Percentiles rank a stretch among this genome's conserved stretches.
Evolutionary conservation across 164 flowering plant genomes (phyloP).

Genomic region (Taxillus chinensis): DNA sequence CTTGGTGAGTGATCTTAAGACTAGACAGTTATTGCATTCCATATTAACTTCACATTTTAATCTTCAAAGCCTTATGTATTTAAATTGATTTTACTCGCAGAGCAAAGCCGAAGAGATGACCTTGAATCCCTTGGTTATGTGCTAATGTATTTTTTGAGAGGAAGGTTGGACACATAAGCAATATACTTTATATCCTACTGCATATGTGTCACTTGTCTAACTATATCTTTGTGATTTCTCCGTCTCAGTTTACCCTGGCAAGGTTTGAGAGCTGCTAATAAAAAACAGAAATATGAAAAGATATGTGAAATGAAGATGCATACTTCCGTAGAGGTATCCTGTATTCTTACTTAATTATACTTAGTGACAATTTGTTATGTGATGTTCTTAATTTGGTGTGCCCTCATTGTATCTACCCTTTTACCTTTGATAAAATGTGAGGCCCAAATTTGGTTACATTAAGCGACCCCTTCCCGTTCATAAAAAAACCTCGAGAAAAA

Average conservation of each 20-base stretch:
- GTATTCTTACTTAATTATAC: too few species aligned
- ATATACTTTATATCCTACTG: neutral
- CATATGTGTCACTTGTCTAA: neutral
- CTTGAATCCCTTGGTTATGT: constrained; percentile 70
- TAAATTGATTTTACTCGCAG: constrained; percentile 17
- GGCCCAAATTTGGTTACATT: too few species aligned
- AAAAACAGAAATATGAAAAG: constrained; percentile 63
- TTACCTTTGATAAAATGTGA: too few species aligned
- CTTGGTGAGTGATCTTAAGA: constrained; percentile 31
- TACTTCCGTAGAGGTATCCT: constrained; percentile 52
- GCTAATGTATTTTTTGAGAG: constrained; percentile 65
- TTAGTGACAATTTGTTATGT: too few species aligned
- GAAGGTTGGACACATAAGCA: constrained; percentile 33
- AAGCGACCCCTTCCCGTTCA: too few species aligned
- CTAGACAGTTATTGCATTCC: neutral
- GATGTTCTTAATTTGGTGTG: neutral
- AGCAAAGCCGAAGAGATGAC: constrained; percentile 76
- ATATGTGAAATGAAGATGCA: constrained; percentile 64
- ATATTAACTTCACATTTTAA: neutral
- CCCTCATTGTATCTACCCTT: too few species aligned
- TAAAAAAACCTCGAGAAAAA: too few species aligned
- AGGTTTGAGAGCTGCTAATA: constrained; percentile 57
- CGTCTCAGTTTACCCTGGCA: constrained; percentile 65
- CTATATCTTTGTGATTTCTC: neutral
- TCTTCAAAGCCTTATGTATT: neutral